These are phyloP conservation scores for Salix koriyanagi DNA, from an alignment of 345 rosid species.

Conservation along the genomic window DNA sequence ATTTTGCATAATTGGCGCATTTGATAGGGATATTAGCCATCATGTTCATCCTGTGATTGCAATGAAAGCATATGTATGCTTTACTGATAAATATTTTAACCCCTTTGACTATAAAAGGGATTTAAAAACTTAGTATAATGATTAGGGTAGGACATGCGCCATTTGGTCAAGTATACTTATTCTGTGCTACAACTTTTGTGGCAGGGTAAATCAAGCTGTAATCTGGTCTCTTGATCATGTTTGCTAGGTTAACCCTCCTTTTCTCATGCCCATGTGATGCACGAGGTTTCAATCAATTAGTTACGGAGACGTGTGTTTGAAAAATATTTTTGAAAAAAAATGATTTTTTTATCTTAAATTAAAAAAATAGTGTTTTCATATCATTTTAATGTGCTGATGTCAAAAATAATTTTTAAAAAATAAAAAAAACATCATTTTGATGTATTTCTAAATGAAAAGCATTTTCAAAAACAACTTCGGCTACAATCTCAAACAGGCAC, in stretches of 20 bases:
- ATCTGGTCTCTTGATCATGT: neutral
- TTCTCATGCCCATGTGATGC: neutral
- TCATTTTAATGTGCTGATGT: too few relatives aligned
- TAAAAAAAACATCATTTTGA: too few relatives aligned
- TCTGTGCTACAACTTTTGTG: neutral
- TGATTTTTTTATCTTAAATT: too few relatives aligned
- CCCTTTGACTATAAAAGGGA: slow-evolving; percentile 10
- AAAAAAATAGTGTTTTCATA: too few relatives aligned
- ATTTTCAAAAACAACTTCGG: rapidly evolving
- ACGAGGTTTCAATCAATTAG: too few relatives aligned
- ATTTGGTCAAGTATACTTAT: neutral
- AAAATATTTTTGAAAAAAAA: too few relatives aligned
- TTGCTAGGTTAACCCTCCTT: slow-evolving; percentile 3
- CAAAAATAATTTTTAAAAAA: too few relatives aligned
- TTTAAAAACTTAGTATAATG: neutral
- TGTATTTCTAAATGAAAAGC: too few relatives aligned
- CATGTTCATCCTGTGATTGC: slow-evolving; percentile 17
- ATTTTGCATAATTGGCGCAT: slow-evolving; percentile 41
- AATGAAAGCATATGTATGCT: slow-evolving; percentile 20
- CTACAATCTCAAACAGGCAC: rapidly evolving
- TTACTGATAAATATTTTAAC: slow-evolving; percentile 5
- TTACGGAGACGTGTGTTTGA: too few relatives aligned
- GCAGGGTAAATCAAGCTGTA: neutral
- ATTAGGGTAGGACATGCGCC: neutral
- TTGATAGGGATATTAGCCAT: slow-evolving; percentile 25